These are phyloP conservation scores for Trypanosoma caninum DNA, from an alignment of 208 protist genomes.

Conservation along the genomic window DNA sequence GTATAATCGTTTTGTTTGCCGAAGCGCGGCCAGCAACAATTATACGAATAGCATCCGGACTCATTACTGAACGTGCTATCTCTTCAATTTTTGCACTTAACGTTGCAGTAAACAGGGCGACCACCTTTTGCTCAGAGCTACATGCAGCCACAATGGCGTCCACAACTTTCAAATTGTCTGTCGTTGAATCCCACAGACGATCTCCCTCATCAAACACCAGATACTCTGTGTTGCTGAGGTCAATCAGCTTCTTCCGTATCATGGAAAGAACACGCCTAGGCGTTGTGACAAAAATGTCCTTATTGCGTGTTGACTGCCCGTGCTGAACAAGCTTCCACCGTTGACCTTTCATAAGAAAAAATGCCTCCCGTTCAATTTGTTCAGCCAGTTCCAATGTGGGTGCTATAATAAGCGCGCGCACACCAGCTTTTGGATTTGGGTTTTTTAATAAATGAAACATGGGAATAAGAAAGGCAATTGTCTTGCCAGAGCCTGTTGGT, in stretches of 20 bases:
- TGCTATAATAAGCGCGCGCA: constrained; percentile 93
- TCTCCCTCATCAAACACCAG: constrained; percentile 98
- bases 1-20: constrained; percentile 76
- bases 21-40: constrained; percentile 85
- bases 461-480: constrained; percentile 93
- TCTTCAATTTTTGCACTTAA: constrained; percentile 90
- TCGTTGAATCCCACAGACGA: constrained; percentile 92
- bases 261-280: constrained; percentile 79
- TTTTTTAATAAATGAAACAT: constrained; percentile 88
- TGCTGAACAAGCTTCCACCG: constrained; percentile 89
- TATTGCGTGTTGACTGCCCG: constrained; percentile 84
- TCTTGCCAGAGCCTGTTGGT: constrained; percentile 95
- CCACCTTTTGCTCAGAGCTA: constrained; percentile 62
- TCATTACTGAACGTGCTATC: constrained; percentile 86
- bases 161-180: constrained; percentile 73
- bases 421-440: constrained; percentile 69
- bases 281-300: constrained; percentile 92
- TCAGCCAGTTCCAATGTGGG: constrained; percentile 96
- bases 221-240: constrained; percentile 76
- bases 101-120: constrained; percentile 94
- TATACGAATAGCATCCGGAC: constrained; percentile 90
- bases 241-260: constrained; percentile 75
- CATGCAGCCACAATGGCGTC: constrained; percentile 90
- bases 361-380: constrained; percentile 94
- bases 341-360: constrained; percentile 82